These are phyloP conservation scores for Cupressus sempervirens DNA, from an alignment of 75 land plant species.

Conservation along the genomic window DNA sequence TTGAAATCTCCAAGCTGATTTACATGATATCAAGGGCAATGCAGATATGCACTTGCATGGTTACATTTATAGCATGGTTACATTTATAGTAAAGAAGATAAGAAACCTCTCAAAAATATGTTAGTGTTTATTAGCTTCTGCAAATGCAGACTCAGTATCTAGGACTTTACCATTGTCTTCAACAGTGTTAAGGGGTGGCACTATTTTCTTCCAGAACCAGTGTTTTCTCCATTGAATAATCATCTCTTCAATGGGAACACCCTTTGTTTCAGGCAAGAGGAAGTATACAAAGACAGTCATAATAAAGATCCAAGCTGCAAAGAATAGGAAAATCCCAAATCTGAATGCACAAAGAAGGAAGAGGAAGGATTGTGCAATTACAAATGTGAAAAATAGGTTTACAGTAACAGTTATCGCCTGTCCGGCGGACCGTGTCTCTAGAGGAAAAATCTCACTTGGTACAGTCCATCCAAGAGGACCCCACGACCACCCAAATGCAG, in stretches of 20 bases:
- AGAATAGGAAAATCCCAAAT: constrained; percentile 87
- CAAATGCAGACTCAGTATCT: neutral
- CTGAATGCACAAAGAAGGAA: constrained; percentile 63
- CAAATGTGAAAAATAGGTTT: constrained; percentile 80
- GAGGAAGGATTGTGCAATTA: constrained; percentile 71
- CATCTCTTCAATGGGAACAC: constrained; percentile 90
- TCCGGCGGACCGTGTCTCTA: constrained; percentile 83
- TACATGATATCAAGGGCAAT: neutral
- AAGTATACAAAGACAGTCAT: constrained; percentile 67
- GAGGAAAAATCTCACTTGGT: constrained; percentile 88
- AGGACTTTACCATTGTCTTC: neutral
- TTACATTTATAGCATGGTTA: neutral
- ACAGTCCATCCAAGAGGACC: constrained; percentile 85
- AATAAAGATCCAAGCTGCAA: constrained; percentile 72
- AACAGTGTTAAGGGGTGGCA: constrained; percentile 20
- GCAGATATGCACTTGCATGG: neutral
- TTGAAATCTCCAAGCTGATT: neutral
- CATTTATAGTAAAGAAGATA: neutral
- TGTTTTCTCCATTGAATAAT: constrained; percentile 69
- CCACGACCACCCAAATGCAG: constrained; percentile 93
- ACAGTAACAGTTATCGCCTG: constrained; percentile 84
- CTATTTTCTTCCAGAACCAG: constrained; percentile 80
- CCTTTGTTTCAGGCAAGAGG: constrained; percentile 84
- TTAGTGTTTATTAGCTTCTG: neutral
- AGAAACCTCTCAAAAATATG: neutral